Conservation (phyloP, 371 early-diverging fungal species). For the Blastocladiella emersonii region DNA sequence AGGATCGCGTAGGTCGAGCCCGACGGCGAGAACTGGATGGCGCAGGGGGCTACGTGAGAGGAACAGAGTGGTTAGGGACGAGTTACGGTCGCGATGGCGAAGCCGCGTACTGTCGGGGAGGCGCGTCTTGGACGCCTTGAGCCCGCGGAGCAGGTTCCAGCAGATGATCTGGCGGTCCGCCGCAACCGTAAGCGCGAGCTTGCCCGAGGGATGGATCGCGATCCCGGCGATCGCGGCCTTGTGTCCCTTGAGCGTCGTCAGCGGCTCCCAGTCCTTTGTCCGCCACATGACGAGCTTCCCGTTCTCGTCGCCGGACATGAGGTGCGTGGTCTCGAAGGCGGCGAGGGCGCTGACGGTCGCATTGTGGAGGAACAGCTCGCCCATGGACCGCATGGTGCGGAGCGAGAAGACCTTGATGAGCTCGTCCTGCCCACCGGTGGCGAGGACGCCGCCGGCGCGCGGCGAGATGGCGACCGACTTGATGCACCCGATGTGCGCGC, state of each 20-base stretch:
- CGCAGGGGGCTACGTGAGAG: slow-evolving; percentile 9
- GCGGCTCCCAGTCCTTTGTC: slow-evolving; percentile 88
- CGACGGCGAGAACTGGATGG: slow-evolving; percentile 4
- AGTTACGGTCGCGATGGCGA: slow-evolving; percentile 7
- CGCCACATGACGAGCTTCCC: slow-evolving; percentile 75
- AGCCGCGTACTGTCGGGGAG: slow-evolving; percentile 29
- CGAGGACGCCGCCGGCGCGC: slow-evolving; percentile 54
- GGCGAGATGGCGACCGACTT: slow-evolving; percentile 52
- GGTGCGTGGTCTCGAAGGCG: slow-evolving; percentile 65
- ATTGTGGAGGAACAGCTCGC: slow-evolving; percentile 76
- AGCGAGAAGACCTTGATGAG: slow-evolving; percentile 65
- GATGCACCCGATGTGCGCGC: slow-evolving; percentile 86
- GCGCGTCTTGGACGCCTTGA: slow-evolving; percentile 54
- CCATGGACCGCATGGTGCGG: slow-evolving; percentile 72
- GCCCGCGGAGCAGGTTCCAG: slow-evolving; percentile 83
- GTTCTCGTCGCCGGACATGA: slow-evolving; percentile 82
- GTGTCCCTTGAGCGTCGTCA: slow-evolving; percentile 85
- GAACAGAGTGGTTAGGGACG: not conserved
- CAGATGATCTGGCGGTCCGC: slow-evolving; percentile 63
- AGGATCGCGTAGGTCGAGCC: slow-evolving; percentile 66
- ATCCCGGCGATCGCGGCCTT: slow-evolving; percentile 43
- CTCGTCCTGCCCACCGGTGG: slow-evolving; percentile 93
- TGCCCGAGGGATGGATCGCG: slow-evolving; percentile 85
- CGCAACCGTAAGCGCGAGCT: slow-evolving; percentile 70
- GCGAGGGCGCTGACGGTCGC: slow-evolving; percentile 76